A percentile compares a stretch with the other conserved stretches of the same genome.
These are phyloP conservation scores for Pyrus bretschneideri DNA, from an alignment of 306 rosid genomes.

Conservation along the genomic window DNA sequence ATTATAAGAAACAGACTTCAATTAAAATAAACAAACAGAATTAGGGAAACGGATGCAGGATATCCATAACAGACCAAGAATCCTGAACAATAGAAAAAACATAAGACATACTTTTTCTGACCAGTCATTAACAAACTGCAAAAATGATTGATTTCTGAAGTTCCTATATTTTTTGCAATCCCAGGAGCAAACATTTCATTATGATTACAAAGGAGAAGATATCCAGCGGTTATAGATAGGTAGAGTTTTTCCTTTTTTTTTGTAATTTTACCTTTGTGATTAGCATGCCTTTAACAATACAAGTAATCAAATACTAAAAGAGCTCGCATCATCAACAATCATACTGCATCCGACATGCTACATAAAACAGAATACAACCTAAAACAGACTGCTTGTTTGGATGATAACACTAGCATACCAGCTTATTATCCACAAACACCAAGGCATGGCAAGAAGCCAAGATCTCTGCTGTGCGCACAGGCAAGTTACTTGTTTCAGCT, in stretches of 20 bases:
- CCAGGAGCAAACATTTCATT: background rate
- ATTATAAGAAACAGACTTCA: background rate
- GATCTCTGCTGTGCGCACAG: conserved; percentile 70
- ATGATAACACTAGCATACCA: conserved; percentile 45
- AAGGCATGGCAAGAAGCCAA: conserved; percentile 97
- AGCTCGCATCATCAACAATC: background rate
- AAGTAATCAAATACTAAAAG: background rate
- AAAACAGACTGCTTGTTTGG: background rate
- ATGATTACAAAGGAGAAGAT: background rate
- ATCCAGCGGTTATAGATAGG: background rate
- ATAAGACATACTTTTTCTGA: background rate
- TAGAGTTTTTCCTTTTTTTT: background rate
- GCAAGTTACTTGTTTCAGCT: conserved; percentile 61
- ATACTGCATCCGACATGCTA: background rate
- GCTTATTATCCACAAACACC: conserved; percentile 95
- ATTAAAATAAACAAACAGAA: background rate
- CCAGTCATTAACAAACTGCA: background rate
- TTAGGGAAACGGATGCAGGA: background rate
- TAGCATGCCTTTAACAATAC: background rate
- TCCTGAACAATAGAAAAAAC: background rate
- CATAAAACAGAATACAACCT: background rate
- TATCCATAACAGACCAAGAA: background rate
- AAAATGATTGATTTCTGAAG: background rate
- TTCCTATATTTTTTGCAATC: background rate
- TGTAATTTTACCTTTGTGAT: background rate